A percentile compares a stretch with the other conserved stretches of the same genome.
Conservation (phyloP, 1,139 yeast species). For the Blastobotrys capitulatus region DNA sequence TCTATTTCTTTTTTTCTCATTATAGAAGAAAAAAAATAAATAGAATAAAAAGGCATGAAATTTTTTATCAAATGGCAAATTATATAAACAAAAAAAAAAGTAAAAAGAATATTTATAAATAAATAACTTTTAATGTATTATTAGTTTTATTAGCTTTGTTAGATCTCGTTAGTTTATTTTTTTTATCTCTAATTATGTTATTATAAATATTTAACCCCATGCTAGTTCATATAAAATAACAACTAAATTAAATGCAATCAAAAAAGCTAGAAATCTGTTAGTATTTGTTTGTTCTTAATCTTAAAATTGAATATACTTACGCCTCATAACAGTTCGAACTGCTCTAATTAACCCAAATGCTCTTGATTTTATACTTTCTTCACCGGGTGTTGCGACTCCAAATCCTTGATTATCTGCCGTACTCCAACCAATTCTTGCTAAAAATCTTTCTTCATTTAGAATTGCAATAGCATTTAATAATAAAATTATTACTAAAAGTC, state of each 20-base stretch:
- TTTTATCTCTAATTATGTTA: not conserved
- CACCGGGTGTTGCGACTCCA: slow-evolving; percentile 39
- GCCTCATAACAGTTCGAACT: slow-evolving; percentile 66
- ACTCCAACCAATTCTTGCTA: slow-evolving; percentile 48
- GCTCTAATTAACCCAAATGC: slow-evolving; percentile 64
- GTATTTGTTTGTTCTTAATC: not conserved
- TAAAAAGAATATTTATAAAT: not conserved
- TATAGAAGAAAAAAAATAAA: no score
- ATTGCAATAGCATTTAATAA: slow-evolving; percentile 74
- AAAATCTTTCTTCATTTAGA: slow-evolving; percentile 74
- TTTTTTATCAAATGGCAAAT: no score
- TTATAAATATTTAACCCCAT: slow-evolving; percentile 46
- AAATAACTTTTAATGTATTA: not conserved
- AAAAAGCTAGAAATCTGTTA: slow-evolving; percentile 43
- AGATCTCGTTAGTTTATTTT: not conserved
- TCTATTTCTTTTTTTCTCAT: no score
- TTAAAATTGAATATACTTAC: no score
- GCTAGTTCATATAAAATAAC: slow-evolving; percentile 69
- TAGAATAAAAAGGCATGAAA: no score
- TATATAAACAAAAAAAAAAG: not conserved
- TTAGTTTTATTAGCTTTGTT: no score
- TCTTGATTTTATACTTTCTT: slow-evolving; percentile 49
- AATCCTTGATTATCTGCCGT: slow-evolving; percentile 30
- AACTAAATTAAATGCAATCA: slow-evolving; percentile 59
- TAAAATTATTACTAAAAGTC: slow-evolving; percentile 43